Base-by-base conservation (phyloP, 108 stramenopile species). In the Cyclotella atomus region DNA sequence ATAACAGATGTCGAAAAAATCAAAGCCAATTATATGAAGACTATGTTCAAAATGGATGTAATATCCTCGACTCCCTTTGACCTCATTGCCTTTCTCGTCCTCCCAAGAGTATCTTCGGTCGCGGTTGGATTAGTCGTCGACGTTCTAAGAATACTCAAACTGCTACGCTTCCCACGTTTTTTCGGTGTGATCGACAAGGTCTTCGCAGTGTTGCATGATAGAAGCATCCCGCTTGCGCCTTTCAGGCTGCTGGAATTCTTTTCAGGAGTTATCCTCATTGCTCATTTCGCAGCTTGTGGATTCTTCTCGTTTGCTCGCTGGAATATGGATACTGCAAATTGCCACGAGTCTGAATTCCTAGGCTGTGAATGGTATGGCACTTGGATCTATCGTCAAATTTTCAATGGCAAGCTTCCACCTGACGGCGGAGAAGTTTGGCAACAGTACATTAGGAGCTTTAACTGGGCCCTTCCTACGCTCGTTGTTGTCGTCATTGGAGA, bases 391-490 rank as follows among this genome's bases (percentile, higher is more conserved):
- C 49, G 68, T 21, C 88, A 88, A 55, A 81, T 84, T 53, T 35
- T 47, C 6, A 70, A 77, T 38, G 59, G 54, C 50, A 70, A 84
- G 21, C 34, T 88, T 2, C 81, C 81, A n/a, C 41, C 19, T 29
- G 82, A 75, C 56, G 85, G 81, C 12, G 83, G 83, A 3, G 28
- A 25, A 27, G 21, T 20, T 24, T 59, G 47, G 77, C 65, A 81
- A 34, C 79, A 44, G 19, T 88, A 85, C 52, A 41, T 88, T 47
- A 65, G 85, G 21, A 65, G 77, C 20, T 68, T 88, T 53, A 86
- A 86, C 55, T 88, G 84, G 85, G 85, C 88, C 8, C 56, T 88
- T 12, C 85, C 88, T 45, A 88, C 88, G 2, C 73, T 88, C 38
- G 85, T 84, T 12, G 70, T 75, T 0, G 83, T 85, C 12, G 83